Conservation (phyloP, 78 protist species). For the Dictyostelium intermedium region DNA sequence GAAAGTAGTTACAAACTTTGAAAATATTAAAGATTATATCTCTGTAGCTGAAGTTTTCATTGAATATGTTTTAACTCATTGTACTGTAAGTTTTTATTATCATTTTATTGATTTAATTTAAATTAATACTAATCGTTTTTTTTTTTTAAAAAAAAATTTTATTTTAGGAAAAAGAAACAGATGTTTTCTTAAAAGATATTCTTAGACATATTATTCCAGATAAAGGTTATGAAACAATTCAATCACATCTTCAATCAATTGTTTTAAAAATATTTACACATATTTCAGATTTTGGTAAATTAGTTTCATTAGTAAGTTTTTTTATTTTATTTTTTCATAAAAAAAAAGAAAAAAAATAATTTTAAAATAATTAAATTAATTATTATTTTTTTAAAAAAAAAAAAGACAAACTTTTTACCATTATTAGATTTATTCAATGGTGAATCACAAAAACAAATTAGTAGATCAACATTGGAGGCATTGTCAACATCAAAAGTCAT, state of each 20-base stretch:
- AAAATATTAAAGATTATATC: conserved; percentile 78
- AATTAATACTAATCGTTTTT: neutral
- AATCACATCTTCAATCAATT: conserved; percentile 83
- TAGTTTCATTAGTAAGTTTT: conserved; percentile 60
- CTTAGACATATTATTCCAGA: conserved; percentile 73
- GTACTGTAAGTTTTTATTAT: conserved; percentile 71
- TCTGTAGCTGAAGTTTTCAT: conserved; percentile 87
- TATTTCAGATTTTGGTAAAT: conserved; percentile 54
- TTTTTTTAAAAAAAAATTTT: neutral
- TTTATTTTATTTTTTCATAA: neutral
- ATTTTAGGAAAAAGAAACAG: conserved; percentile 44
- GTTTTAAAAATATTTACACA: conserved; percentile 79
- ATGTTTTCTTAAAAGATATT: conserved; percentile 79
- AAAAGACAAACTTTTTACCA: conserved; percentile 81
- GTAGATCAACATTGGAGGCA: conserved; percentile 73
- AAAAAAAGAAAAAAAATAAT: neutral
- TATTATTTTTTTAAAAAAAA: neutral
- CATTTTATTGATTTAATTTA: too few relatives aligned
- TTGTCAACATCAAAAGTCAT: conserved; percentile 47
- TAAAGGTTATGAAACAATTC: conserved; percentile 58
- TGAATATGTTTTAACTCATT: conserved; percentile 88
- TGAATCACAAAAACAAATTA: conserved; percentile 74
- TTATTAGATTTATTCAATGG: conserved; percentile 88
- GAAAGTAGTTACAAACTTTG: conserved; percentile 79
- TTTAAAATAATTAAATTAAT: neutral